Percentiles rank a stretch among this genome's conserved stretches.
These are phyloP conservation scores for Cutaneotrichosporon sp. DNA, from an alignment of 1,284 basidiomycete genomes.

Conservation along the genomic window DNA sequence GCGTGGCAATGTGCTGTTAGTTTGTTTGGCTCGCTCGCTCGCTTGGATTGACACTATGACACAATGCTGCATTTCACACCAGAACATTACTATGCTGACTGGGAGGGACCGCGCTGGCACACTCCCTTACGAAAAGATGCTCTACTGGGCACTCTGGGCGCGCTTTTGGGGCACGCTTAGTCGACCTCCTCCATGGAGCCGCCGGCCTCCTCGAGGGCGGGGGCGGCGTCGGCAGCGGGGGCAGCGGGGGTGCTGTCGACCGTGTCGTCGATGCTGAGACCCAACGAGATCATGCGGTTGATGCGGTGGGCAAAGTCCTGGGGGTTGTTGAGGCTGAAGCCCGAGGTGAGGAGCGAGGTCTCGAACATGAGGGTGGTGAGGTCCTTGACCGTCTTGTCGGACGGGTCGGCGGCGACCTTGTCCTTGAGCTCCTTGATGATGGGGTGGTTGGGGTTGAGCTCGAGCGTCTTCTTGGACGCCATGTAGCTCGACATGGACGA, in stretches of 20 bases:
- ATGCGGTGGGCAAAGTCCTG: slow-evolving; percentile 93
- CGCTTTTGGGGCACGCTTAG: slow-evolving; percentile 25
- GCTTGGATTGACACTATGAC: slow-evolving; percentile 7
- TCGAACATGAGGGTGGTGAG: slow-evolving; percentile 93
- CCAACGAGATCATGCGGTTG: slow-evolving; percentile 87
- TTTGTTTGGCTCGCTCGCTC: background rate
- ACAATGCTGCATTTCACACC: slow-evolving; percentile 14
- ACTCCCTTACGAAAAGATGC: slow-evolving; percentile 3
- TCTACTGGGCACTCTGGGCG: background rate
- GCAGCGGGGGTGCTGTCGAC: slow-evolving; percentile 26
- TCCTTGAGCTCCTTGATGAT: slow-evolving; percentile 92
- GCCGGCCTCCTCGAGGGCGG: slow-evolving; percentile 44
- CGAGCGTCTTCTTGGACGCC: slow-evolving; percentile 98
- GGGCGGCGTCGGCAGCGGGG: slow-evolving; percentile 33
- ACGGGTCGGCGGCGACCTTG: slow-evolving; percentile 94
- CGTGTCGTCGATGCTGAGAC: slow-evolving; percentile 53
- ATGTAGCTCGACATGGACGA: slow-evolving; percentile 99
- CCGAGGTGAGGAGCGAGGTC: slow-evolving; percentile 86
- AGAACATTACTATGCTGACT: slow-evolving; percentile 3
- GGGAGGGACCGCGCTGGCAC: slow-evolving; percentile 17
- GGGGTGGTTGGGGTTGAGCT: slow-evolving; percentile 89
- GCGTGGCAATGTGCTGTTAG: background rate
- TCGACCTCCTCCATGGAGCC: slow-evolving; percentile 52
- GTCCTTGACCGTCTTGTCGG: slow-evolving; percentile 97
- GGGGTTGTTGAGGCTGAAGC: slow-evolving; percentile 93